These are phyloP conservation scores for Pseudoturritis turrita DNA, from an alignment of 345 rosid genomes.

Conservation along the genomic window DNA sequence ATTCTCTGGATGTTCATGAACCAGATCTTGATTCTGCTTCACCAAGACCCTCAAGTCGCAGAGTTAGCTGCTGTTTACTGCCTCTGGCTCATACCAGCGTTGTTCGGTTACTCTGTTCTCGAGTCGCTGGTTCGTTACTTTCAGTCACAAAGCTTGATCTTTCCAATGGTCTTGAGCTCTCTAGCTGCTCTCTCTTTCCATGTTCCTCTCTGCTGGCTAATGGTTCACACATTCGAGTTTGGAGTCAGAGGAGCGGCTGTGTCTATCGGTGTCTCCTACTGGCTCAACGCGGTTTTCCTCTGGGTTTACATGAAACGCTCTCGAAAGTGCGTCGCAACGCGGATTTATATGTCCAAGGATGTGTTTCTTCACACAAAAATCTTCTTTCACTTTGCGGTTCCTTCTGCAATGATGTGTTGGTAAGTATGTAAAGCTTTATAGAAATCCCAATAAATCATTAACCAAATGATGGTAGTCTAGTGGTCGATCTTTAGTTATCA, in stretches of 20 bases:
- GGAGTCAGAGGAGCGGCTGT: constrained; percentile 32
- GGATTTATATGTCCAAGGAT: constrained; percentile 12
- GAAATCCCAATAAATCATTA: no score
- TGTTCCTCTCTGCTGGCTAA: constrained; percentile 27
- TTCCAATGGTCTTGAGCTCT: constrained; percentile 33
- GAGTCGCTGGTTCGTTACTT: constrained; percentile 28
- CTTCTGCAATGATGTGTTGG: constrained; percentile 38
- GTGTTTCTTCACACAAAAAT: constrained; percentile 23
- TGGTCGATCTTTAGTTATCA: no score
- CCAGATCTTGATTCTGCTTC: constrained; percentile 21
- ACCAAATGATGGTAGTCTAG: no score
- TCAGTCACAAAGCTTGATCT: constrained; percentile 26
- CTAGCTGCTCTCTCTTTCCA: constrained; percentile 19
- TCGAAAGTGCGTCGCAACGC: neutral
- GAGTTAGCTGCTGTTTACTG: constrained; percentile 22
- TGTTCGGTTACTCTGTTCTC: constrained; percentile 30
- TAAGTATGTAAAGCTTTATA: no score
- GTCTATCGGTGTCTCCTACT: constrained; percentile 20
- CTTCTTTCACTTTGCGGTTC: constrained; percentile 30
- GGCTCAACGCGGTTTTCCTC: constrained; percentile 26
- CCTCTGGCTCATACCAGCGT: constrained; percentile 27
- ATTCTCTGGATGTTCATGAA: constrained; percentile 31
- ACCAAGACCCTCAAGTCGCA: constrained; percentile 32
- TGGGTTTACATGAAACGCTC: constrained; percentile 34
- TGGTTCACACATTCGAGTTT: constrained; percentile 27